These are phyloP conservation scores for Collybia mongolica DNA, from an alignment of 768 basidiomycete species.

Conservation along the genomic window DNA sequence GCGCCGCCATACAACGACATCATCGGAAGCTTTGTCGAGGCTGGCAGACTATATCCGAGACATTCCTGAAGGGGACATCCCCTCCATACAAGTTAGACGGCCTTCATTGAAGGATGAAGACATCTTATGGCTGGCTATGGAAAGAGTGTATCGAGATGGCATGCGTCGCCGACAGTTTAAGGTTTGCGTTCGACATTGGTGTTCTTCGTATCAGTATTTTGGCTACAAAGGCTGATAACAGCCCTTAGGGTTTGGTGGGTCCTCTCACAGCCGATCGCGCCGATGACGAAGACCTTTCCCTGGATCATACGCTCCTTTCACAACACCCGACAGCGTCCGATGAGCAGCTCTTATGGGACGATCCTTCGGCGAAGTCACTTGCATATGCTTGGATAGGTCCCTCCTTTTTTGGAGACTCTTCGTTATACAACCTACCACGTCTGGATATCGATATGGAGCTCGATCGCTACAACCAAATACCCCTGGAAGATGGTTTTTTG, in stretches of 20 bases:
- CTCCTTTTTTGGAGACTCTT: conserved; percentile 1
- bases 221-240: too few relatives aligned
- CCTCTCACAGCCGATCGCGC: conserved; percentile 9
- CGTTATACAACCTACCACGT: conserved; percentile 6
- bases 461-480: conserved; percentile 4
- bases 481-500: conserved; percentile 5
- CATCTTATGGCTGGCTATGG: conserved; percentile 39
- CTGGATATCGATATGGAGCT: conserved; percentile 4
- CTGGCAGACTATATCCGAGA: conserved; percentile 22
- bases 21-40: conserved; percentile 22
- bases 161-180: conserved; percentile 44
- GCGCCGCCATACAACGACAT: conserved; percentile 23
- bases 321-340: conserved; percentile 3
- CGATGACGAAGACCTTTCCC: conserved; percentile 19
- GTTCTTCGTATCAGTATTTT: too few relatives aligned
- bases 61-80: conserved; percentile 11
- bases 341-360: conserved; percentile 13
- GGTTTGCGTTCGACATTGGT: conserved; percentile 27
- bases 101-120: conserved; percentile 29
- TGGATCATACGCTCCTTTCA: conserved; percentile 6
- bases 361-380: conserved; percentile 7
- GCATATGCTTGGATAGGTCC: background rate
- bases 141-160: conserved; percentile 39
- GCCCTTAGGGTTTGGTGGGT: conserved; percentile 7
- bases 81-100: background rate